Evolutionary conservation across 257 asterid species (phyloP).

Genomic region (Solanum piurae): DNA sequence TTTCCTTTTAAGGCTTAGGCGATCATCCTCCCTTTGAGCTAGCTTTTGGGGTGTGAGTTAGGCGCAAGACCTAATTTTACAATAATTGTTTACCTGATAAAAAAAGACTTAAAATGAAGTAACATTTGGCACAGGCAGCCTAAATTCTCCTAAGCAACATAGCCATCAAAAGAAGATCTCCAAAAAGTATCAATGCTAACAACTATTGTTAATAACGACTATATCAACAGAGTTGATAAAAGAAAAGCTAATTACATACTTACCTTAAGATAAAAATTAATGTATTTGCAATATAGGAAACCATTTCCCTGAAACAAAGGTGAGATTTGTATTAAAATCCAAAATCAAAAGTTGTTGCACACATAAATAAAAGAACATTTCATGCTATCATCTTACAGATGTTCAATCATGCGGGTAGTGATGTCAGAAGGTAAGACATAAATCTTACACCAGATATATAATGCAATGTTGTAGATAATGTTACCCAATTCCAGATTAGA

Average conservation of each 20-base stretch:
- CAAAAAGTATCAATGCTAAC: background rate
- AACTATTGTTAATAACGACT: background rate
- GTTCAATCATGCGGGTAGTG: background rate
- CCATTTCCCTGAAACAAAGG: conserved; percentile 89
- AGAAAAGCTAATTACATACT: conserved; percentile 2
- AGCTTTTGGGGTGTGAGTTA: background rate
- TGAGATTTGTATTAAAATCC: conserved; percentile 7
- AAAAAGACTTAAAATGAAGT: background rate
- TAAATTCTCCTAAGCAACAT: background rate
- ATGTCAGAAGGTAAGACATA: background rate
- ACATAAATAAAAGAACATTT: background rate
- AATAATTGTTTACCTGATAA: background rate
- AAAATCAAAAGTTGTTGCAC: background rate
- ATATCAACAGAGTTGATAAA: background rate
- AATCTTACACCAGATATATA: background rate
- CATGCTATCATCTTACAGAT: background rate
- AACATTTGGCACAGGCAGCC: background rate
- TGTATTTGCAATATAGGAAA: conserved; percentile 88
- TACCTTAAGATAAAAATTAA: conserved; percentile 93
- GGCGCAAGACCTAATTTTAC: background rate
- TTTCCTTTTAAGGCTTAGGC: background rate
- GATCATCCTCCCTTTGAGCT: background rate
- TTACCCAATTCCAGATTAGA: background rate
- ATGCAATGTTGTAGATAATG: background rate
- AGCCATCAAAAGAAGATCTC: background rate